Evolutionary conservation across 768 basidiomycete genomes (phyloP).

Genomic region (Porpolomopsis calyptriformis): DNA sequence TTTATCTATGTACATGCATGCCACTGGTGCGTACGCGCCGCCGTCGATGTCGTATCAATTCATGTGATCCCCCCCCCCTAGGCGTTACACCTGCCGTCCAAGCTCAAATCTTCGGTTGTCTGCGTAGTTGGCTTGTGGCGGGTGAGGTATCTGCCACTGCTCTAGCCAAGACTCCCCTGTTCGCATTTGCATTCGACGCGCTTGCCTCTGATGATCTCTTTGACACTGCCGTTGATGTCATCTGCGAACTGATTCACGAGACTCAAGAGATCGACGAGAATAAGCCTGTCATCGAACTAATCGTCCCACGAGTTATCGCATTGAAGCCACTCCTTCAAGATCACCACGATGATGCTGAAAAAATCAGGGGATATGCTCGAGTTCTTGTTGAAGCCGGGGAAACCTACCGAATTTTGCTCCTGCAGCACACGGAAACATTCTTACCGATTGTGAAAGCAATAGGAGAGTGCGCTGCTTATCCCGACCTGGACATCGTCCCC

Average conservation of each 20-base stretch:
- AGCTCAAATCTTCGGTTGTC: constrained; percentile 69
- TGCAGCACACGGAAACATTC: constrained; percentile 86
- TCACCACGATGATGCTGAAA: constrained; percentile 70
- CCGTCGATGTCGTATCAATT: not conserved
- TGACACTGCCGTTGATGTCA: constrained; percentile 81
- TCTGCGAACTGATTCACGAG: constrained; percentile 94
- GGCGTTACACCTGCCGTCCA: constrained; percentile 78
- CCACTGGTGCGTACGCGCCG: constrained; percentile 50
- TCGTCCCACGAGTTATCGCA: constrained; percentile 78
- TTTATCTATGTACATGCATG: constrained; percentile 80
- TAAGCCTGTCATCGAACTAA: constrained; percentile 75
- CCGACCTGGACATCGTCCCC: constrained; percentile 89
- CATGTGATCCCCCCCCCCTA: constrained; percentile 21
- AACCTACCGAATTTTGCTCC: constrained; percentile 79
- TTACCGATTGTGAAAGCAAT: constrained; percentile 94
- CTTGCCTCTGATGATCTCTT: constrained; percentile 80
- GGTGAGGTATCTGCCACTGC: constrained; percentile 65
- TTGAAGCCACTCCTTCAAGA: constrained; percentile 53
- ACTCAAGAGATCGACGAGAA: constrained; percentile 96
- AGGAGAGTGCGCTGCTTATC: constrained; percentile 83
- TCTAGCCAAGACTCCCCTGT: constrained; percentile 69
- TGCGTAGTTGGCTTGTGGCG: constrained; percentile 79
- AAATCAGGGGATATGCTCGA: constrained; percentile 79
- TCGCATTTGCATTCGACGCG: constrained; percentile 75
- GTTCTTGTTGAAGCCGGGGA: constrained; percentile 98